Conservation (phyloP, 257 asterid genomes). For the Nicotiana sylvestris region DNA sequence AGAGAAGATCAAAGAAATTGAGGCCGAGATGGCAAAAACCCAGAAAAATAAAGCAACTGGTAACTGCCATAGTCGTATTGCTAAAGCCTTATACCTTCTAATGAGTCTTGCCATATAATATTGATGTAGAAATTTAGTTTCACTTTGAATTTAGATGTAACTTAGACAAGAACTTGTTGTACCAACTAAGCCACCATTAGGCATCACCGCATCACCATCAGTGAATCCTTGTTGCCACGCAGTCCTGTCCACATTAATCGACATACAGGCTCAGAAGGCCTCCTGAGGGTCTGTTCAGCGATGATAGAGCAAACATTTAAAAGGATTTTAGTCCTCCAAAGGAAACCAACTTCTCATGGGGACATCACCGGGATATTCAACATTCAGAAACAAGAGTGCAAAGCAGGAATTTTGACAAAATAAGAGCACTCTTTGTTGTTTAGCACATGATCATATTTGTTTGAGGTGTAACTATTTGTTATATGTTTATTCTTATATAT, state of each 20-base stretch:
- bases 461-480: not conserved
- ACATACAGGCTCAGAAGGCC: not conserved
- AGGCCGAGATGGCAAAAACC: slow-evolving; percentile 97
- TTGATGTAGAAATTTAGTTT: not conserved
- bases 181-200: not conserved
- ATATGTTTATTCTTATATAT: not conserved
- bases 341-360: not conserved
- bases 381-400: not conserved
- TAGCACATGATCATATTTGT: not conserved
- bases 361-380: not conserved
- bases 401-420: not conserved
- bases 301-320: not conserved
- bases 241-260: not conserved
- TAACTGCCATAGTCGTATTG: slow-evolving; percentile 11
- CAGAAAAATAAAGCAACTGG: slow-evolving; percentile 99
- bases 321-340: not conserved
- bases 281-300: not conserved
- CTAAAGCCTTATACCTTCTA: not conserved
- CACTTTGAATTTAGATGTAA: not conserved
- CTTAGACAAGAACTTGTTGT: not conserved
- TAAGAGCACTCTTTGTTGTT: not conserved
- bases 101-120: not conserved
- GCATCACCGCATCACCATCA: not conserved
- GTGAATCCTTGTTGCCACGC: not conserved
- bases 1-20: slow-evolving; percentile 92